Evolutionary conservation across 1,284 basidiomycete species (phyloP).

Genomic region (Melampsora larici-populina): DNA sequence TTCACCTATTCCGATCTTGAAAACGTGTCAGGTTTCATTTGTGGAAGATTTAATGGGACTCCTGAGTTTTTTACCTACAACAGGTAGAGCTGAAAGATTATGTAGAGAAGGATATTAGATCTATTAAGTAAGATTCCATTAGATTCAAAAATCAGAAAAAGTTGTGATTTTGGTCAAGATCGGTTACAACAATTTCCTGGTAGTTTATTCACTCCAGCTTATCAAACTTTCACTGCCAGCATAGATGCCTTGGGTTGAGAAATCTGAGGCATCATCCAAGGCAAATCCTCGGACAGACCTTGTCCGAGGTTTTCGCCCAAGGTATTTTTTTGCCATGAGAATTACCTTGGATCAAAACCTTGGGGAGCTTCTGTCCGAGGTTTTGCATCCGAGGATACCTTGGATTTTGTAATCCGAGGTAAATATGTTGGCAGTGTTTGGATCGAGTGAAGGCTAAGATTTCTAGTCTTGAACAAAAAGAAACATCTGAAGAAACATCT

Average conservation of each 20-base stretch:
- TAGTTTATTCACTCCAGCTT: constrained; percentile 84
- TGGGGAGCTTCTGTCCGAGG: too few species aligned
- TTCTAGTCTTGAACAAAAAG: too few species aligned
- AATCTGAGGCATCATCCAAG: too few species aligned
- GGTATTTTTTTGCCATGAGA: too few species aligned
- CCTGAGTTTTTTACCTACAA: constrained; percentile 85
- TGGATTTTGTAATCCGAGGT: too few species aligned
- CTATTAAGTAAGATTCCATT: constrained; percentile 75
- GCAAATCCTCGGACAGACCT: too few species aligned
- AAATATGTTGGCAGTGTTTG: constrained; percentile 92
- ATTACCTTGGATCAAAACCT: too few species aligned
- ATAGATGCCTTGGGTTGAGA: too few species aligned
- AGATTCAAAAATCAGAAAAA: constrained; percentile 93
- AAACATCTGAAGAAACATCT: too few species aligned
- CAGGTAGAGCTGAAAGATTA: constrained; percentile 82
- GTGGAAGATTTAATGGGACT: constrained; percentile 99
- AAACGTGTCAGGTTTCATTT: constrained; percentile 98
- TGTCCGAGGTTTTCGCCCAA: too few species aligned
- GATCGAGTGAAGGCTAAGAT: constrained; percentile 70
- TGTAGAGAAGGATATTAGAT: constrained; percentile 80
- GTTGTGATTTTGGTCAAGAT: constrained; percentile 88
- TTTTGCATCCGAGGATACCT: too few species aligned
- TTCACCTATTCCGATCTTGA: constrained; percentile 61
- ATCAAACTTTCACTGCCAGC: too few species aligned
- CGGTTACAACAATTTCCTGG: constrained; percentile 97